These are phyloP conservation scores for Candida pseudocylindracea DNA, from an alignment of 1,139 yeast genomes.

Conservation along the genomic window DNA sequence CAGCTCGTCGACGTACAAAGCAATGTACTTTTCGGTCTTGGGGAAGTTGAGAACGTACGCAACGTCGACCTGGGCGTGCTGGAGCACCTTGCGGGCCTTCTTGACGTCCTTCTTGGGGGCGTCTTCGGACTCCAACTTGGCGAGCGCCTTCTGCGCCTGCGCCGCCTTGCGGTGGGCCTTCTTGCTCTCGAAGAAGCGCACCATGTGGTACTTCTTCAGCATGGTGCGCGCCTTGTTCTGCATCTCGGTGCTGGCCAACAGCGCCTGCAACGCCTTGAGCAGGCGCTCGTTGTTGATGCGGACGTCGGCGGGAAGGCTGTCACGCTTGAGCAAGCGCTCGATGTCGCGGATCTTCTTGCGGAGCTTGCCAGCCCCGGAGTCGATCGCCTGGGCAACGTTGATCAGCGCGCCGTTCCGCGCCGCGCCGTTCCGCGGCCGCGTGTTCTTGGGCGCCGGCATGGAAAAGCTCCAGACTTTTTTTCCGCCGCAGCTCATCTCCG, in stretches of 20 bases:
- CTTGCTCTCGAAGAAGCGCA: constrained; percentile 74
- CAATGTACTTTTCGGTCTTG: constrained; percentile 54
- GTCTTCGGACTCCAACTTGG: constrained; percentile 13
- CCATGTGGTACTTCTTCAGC: constrained; percentile 82
- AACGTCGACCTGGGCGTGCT: constrained; percentile 45
- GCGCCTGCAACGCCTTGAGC: constrained; percentile 45
- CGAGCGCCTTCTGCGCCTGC: constrained; percentile 24
- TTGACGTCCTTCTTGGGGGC: constrained; percentile 28
- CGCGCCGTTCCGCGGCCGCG: too few species aligned
- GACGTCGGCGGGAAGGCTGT: constrained; percentile 50
- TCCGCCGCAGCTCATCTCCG: too few species aligned
- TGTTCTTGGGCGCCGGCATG: too few species aligned
- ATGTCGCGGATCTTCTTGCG: constrained; percentile 79
- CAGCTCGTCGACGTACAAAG: constrained; percentile 36
- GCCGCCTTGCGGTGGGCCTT: constrained; percentile 65
- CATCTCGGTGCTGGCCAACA: constrained; percentile 31
- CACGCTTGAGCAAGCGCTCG: constrained; percentile 43
- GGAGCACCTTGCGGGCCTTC: constrained; percentile 25
- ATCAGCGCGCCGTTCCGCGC: too few species aligned
- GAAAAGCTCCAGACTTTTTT: too few species aligned
- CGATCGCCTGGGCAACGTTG: too few species aligned
- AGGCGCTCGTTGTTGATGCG: constrained; percentile 75
- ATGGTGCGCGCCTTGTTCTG: constrained; percentile 29
- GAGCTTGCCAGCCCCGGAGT: constrained; percentile 13
- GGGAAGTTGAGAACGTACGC: constrained; percentile 70